Percentiles rank a stretch among this genome's conserved stretches.
Conservation (phyloP, 2,329 filamentous ascomycete genomes). For the Beauveria brongniartii region DNA sequence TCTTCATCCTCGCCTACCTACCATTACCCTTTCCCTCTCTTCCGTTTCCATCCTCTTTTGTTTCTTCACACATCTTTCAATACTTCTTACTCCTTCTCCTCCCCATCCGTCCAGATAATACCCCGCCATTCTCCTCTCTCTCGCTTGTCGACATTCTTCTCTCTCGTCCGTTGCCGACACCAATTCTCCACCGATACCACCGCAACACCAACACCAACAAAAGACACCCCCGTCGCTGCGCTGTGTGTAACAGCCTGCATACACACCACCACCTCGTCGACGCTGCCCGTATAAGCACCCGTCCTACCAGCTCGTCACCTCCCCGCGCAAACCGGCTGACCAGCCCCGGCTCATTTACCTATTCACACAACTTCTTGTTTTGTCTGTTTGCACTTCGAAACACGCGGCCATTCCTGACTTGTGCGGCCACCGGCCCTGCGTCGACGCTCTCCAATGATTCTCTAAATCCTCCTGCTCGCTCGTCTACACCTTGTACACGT, state of each 20-base stretch:
- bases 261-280: not conserved
- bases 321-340: not conserved
- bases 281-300: not conserved
- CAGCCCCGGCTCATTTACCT: not conserved
- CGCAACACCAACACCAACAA: constrained; percentile 1
- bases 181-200: not conserved
- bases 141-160: not conserved
- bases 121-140: not conserved
- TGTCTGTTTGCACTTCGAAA: not conserved
- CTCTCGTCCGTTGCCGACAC: not conserved
- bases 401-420: not conserved
- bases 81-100: not conserved
- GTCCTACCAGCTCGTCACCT: not conserved
- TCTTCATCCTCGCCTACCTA: constrained; percentile 3
- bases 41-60: not conserved
- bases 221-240: constrained; percentile 1
- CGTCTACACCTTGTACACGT: not conserved
- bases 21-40: not conserved
- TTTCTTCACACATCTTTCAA: not conserved
- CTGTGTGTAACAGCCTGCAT: constrained; percentile 4
- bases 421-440: not conserved
- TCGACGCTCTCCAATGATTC: constrained; percentile 5
- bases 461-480: constrained; percentile 4
- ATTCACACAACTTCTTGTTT: not conserved
- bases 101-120: not conserved